Evolutionary conservation across 305 asterid genomes (phyloP).

Genomic region (Fraxinus albicans): DNA sequence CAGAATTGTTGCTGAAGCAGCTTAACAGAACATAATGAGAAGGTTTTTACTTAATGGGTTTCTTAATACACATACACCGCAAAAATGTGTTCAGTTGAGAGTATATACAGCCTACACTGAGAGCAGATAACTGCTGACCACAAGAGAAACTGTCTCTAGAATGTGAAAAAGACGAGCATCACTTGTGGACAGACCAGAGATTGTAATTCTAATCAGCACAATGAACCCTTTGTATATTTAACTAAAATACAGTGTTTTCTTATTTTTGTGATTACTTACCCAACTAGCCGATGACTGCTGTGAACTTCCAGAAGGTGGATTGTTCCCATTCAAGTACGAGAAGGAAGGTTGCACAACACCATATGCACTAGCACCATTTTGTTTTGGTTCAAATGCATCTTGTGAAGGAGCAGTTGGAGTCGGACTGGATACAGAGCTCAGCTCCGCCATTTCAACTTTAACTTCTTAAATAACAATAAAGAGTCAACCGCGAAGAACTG

Average conservation of each 20-base stretch:
- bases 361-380: constrained; percentile 29
- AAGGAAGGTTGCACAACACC: constrained; percentile 32
- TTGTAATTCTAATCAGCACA: constrained; percentile 15
- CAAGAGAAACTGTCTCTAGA: constrained; percentile 29
- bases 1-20: background rate
- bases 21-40: background rate
- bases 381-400: constrained; percentile 28
- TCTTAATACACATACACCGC: background rate
- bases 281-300: constrained; percentile 34
- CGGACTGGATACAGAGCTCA: constrained; percentile 25
- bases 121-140: constrained; percentile 32
- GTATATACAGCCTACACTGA: constrained; percentile 30
- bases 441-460: constrained; percentile 25
- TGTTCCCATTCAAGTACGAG: constrained; percentile 35
- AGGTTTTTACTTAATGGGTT: background rate
- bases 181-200: constrained; percentile 29
- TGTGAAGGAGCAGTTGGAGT: background rate
- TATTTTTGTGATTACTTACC: constrained; percentile 28
- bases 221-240: background rate
- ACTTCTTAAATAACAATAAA: background rate
- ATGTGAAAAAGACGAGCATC: constrained; percentile 35
- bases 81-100: background rate
- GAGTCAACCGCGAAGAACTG: background rate
- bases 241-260: background rate
- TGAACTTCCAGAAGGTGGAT: constrained; percentile 32